phyloP scores from a whole-genome alignment of 176 grass and related monocot species.

The Rhynchospora pubera region DNA sequence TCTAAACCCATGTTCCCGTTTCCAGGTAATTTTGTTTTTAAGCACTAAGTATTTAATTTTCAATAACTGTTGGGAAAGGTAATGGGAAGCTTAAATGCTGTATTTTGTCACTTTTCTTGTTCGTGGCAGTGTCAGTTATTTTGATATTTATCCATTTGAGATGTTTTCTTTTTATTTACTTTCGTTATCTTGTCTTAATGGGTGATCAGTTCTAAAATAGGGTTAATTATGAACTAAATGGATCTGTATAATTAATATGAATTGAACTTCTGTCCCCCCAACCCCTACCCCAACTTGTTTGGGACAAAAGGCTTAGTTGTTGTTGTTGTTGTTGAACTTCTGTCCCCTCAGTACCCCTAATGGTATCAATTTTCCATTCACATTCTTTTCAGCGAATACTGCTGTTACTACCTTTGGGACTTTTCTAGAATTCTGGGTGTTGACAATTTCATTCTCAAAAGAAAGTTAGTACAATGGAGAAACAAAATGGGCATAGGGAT shows the following conservation, averaged over 20 bases:
- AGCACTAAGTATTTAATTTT: background rate
- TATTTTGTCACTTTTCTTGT: background rate
- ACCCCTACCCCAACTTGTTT: too few species aligned
- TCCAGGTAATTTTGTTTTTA: slow-evolving; percentile 44
- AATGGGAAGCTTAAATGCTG: background rate
- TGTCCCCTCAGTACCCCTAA: background rate
- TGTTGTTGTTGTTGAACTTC: too few species aligned
- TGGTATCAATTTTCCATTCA: background rate
- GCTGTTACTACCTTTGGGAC: background rate
- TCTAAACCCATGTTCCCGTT: slow-evolving; percentile 57
- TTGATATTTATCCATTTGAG: background rate
- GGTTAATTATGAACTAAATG: background rate
- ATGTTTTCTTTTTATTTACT: slow-evolving; percentile 12
- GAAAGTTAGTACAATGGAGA: background rate
- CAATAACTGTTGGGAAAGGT: background rate
- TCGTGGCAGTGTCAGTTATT: background rate
- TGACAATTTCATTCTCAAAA: slow-evolving; percentile 19
- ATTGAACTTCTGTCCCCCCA: too few species aligned
- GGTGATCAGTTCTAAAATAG: background rate
- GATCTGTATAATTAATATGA: background rate
- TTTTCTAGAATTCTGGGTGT: slow-evolving; percentile 20
- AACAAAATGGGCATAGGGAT: background rate
- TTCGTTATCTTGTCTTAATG: slow-evolving; percentile 15
- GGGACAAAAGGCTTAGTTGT: too few species aligned
- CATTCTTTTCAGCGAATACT: background rate